These are phyloP conservation scores for Myriosclerotinia scirpicola DNA, from an alignment of 2,329 filamentous ascomycete genomes.

Conservation along the genomic window DNA sequence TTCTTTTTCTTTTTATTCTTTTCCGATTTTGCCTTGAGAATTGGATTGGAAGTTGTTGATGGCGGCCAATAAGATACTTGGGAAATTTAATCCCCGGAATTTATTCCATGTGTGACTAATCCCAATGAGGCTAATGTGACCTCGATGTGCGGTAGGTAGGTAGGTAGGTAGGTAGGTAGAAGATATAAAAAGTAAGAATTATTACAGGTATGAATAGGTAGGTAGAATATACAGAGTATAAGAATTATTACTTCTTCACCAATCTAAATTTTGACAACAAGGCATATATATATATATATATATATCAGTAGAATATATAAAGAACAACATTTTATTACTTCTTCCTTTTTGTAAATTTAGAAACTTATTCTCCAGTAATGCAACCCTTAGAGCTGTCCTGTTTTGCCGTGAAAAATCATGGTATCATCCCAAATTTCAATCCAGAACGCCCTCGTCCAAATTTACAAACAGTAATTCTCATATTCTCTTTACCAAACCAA, in stretches of 20 bases:
- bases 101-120: not conserved
- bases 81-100: constrained; percentile 13
- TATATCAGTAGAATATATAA: too few species aligned
- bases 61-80: not conserved
- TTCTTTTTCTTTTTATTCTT: too few species aligned
- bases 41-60: constrained; percentile 19
- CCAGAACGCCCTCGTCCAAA: constrained; percentile 19
- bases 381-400: not conserved
- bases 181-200: too few species aligned
- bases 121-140: not conserved
- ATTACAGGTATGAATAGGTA: too few species aligned
- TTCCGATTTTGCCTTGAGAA: not conserved
- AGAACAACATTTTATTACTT: not conserved
- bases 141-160: not conserved
- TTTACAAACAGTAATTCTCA: constrained; percentile 1
- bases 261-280: too few species aligned
- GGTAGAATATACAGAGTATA: too few species aligned
- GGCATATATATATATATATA: too few species aligned
- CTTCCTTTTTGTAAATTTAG: not conserved
- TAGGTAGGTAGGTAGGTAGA: not conserved
- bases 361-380: not conserved
- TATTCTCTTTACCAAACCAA: not conserved
- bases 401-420: constrained; percentile 18
- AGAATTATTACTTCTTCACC: too few species aligned
- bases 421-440: constrained; percentile 21